phyloP scores from a whole-genome alignment of 2,329 filamentous ascomycete genomes.

The Talaromyces piceae region DNA sequence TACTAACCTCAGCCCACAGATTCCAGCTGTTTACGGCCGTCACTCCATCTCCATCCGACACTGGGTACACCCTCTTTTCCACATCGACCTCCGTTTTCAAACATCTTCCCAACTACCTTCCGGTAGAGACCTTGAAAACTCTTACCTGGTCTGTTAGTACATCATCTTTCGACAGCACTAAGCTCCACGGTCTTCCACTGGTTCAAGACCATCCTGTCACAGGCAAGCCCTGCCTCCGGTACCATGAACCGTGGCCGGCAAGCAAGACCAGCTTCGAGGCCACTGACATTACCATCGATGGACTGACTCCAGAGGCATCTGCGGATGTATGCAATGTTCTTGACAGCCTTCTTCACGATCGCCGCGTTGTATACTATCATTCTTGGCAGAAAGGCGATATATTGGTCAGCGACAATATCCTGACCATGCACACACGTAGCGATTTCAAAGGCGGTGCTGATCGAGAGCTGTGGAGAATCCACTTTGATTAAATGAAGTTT shows the following conservation, averaged over 20 bases:
- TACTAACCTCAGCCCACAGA: background rate
- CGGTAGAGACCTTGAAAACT: conserved; percentile 29
- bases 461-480: conserved; percentile 6
- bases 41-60: conserved; percentile 39
- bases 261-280: conserved; percentile 46
- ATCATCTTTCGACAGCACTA: conserved; percentile 40
- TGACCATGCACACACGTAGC: conserved; percentile 9
- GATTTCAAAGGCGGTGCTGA: conserved; percentile 3
- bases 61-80: conserved; percentile 50
- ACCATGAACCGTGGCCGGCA: conserved; percentile 49
- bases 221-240: conserved; percentile 44
- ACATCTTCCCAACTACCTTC: conserved; percentile 35
- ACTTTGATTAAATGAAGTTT: conserved; percentile 9
- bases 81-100: conserved; percentile 45
- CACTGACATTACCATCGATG: conserved; percentile 36
- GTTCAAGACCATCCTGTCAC: conserved; percentile 42
- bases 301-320: conserved; percentile 18
- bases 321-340: conserved; percentile 23
- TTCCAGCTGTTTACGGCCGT: conserved; percentile 5
- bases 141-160: conserved; percentile 47
- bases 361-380: conserved; percentile 45
- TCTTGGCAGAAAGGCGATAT: conserved; percentile 51
- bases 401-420: conserved; percentile 45
- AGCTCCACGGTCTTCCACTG: conserved; percentile 39
- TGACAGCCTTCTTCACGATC: conserved; percentile 42